Base-by-base conservation (phyloP, 768 basidiomycete genomes). In the Nidula microcarpa region DNA sequence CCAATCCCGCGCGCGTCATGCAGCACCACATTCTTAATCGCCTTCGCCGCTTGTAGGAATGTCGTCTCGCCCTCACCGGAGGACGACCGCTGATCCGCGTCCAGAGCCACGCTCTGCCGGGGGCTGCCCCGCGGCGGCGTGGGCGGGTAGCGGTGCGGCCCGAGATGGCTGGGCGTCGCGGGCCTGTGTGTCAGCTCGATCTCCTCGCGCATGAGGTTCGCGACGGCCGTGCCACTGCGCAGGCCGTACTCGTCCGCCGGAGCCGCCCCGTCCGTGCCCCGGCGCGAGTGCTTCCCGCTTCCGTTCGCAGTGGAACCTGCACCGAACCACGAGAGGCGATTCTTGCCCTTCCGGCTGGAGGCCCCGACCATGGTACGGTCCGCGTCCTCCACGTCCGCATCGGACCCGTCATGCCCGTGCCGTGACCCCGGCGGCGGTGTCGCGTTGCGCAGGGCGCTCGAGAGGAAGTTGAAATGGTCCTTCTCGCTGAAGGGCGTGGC, bases 1-100 rank as follows among this genome's bases (percentile, higher is more conserved):
- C 68, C 72, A 53, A 91, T 73, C 59, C 88, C 87, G 13, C 88
- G 78, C 32, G 89, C 89, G 66, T 91, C 89, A 60, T 90, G 88
- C 41, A 90, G 66, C 6, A 89, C 75, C 1, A 85, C 85, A n/a
- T 77, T 77, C 68, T 84, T 88, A 39, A 90, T 56, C 8, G 74
- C 81, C 62, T 80, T 86, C 1, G 84, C 88, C 8, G 86, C 87
- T 35, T 77, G 73, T 16, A 77, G 66, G 14, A 83, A 63, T 1
- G 77, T 77, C 8, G 73, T 71, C 10, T 75, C 76, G 33, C 62
- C 60, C 6, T 66, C 71, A 36, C 71, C 59, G 2, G 57, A 47
- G 23, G 14, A n/a, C 23, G 44, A 18, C 23, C 23, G 48, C 8
- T 69, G 48, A 51, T 47, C 53, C 23, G 64, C 65, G 3, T 30